Evolutionary conservation across 148 eudicot genomes (phyloP).

Genomic region (Camellia lanceoleosa): DNA sequence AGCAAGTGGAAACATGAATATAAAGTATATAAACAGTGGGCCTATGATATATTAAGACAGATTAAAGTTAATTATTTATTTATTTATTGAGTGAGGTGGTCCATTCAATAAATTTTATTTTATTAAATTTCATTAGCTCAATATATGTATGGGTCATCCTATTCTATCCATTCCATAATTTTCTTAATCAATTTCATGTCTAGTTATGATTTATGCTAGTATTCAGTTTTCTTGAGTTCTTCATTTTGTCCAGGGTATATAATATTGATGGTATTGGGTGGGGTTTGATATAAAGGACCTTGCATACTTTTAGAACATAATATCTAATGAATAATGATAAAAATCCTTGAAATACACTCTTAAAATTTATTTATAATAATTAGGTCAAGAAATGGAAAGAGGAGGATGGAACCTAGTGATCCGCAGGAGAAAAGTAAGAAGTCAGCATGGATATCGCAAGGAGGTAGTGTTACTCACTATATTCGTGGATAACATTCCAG

Average conservation of each 20-base stretch:
- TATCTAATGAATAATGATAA: too few relatives aligned
- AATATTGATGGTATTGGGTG: not conserved
- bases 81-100: not conserved
- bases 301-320: too few relatives aligned
- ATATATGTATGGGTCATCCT: not conserved
- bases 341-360: too few relatives aligned
- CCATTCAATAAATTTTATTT: not conserved
- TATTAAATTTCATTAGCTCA: not conserved
- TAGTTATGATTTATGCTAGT: slow-evolving; percentile 2
- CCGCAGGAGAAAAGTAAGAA: too few relatives aligned
- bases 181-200: not conserved
- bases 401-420: too few relatives aligned
- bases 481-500: too few relatives aligned
- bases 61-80: not conserved
- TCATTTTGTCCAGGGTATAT: not conserved
- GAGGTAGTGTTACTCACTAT: too few relatives aligned
- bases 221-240: not conserved
- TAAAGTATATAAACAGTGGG: not conserved
- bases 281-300: too few relatives aligned
- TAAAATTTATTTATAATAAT: too few relatives aligned
- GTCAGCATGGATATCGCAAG: too few relatives aligned
- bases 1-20: not conserved
- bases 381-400: too few relatives aligned
- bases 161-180: not conserved
- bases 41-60: not conserved